phyloP scores from a whole-genome alignment of 2,329 filamentous ascomycete genomes.

The Cladophialophora exuberans region DNA sequence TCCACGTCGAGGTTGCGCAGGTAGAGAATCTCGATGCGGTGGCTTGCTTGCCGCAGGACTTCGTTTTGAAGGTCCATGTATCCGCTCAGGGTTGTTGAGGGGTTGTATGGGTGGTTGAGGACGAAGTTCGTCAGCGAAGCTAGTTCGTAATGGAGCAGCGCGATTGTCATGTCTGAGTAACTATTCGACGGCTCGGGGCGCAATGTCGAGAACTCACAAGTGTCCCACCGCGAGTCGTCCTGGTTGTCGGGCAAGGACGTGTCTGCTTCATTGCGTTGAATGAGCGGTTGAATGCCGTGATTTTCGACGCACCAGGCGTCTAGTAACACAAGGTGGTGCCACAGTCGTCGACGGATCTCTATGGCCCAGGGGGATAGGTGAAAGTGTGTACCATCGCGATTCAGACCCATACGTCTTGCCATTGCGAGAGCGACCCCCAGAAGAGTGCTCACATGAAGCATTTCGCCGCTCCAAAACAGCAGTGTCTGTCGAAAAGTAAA shows the following conservation, averaged over 20 bases:
- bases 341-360: constrained; percentile 42
- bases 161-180: constrained; percentile 11
- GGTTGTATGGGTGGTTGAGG: constrained; percentile 10
- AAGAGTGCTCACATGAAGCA: constrained; percentile 12
- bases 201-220: constrained; percentile 12
- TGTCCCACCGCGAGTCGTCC: constrained; percentile 14
- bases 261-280: neutral
- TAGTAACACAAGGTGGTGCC: constrained; percentile 37
- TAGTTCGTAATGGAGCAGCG: constrained; percentile 14
- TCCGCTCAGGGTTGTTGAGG: constrained; percentile 1
- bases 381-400: constrained; percentile 53
- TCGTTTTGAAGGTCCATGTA: constrained; percentile 15
- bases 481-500: constrained; percentile 1
- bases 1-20: constrained; percentile 3
- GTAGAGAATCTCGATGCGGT: constrained; percentile 11
- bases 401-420: constrained; percentile 38
- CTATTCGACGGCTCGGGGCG: neutral
- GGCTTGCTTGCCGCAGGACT: constrained; percentile 10
- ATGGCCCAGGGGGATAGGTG: constrained; percentile 57
- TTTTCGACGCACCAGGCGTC: constrained; percentile 55
- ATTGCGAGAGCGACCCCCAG: constrained; percentile 7
- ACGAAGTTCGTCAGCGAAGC: constrained; percentile 8
- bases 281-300: constrained; percentile 10
- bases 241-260: constrained; percentile 8
- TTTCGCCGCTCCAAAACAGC: constrained; percentile 16